A percentile compares a stretch with the other conserved stretches of the same genome.
These are phyloP conservation scores for Zanthoxylum bungeanum DNA, from an alignment of 345 rosid species.

Conservation along the genomic window DNA sequence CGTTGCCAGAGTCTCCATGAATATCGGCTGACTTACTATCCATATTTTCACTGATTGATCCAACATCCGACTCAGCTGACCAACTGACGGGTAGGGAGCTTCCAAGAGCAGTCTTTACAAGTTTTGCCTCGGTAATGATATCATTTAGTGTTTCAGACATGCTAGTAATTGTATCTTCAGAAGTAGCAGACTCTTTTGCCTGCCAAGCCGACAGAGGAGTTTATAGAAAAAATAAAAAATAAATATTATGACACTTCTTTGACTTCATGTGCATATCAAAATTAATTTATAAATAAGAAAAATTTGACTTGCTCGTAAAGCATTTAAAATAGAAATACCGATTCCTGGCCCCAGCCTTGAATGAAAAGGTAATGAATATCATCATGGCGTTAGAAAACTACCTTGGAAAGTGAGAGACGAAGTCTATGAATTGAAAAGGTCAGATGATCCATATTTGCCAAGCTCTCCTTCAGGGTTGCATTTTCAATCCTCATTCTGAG, in stretches of 20 bases:
- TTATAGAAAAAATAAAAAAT: too few species aligned
- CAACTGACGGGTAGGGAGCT: slow-evolving; percentile 88
- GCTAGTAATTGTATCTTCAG: slow-evolving; percentile 30
- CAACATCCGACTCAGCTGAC: slow-evolving; percentile 67
- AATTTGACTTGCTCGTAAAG: neutral
- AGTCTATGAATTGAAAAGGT: slow-evolving; percentile 77
- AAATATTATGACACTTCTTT: neutral
- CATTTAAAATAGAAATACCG: too few species aligned
- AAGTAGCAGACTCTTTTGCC: slow-evolving; percentile 51
- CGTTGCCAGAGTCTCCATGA: slow-evolving; percentile 31
- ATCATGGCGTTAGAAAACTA: slow-evolving; percentile 13
- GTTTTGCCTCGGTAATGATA: slow-evolving; percentile 67
- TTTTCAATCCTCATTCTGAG: slow-evolving; percentile 84
- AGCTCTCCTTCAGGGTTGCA: slow-evolving; percentile 84
- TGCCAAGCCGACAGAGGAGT: slow-evolving; percentile 23
- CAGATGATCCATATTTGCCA: slow-evolving; percentile 80
- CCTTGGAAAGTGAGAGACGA: slow-evolving; percentile 77
- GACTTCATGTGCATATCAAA: neutral
- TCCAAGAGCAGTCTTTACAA: slow-evolving; percentile 86
- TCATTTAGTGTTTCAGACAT: slow-evolving; percentile 44
- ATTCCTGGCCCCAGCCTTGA: neutral
- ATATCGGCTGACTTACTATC: slow-evolving; percentile 13
- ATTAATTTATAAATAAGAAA: slow-evolving; percentile 3
- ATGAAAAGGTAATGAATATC: neutral
- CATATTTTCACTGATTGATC: slow-evolving; percentile 28